Evolutionary conservation across 1,284 basidiomycete genomes (phyloP).

Genomic region (Cutaneotrichosporon mucoides): DNA sequence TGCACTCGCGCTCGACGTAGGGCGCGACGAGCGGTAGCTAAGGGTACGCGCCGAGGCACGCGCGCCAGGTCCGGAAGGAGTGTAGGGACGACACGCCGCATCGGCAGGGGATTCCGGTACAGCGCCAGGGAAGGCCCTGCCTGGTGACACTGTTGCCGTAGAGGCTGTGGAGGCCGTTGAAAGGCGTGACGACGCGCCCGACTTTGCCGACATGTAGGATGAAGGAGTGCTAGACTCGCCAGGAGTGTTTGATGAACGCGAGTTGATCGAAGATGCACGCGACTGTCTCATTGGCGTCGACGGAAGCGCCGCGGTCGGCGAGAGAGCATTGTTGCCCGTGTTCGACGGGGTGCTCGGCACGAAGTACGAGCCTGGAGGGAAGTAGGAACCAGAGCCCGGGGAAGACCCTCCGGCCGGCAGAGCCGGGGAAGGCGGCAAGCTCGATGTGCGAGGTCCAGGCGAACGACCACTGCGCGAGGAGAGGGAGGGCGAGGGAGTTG

Average conservation of each 20-base stretch:
- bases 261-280: background rate
- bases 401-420: no score
- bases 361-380: background rate
- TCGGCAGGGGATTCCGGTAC: background rate
- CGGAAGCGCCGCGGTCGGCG: background rate
- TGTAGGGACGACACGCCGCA: background rate
- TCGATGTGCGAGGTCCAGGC: background rate
- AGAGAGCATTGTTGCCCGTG: background rate
- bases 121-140: background rate
- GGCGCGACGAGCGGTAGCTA: constrained; percentile 5
- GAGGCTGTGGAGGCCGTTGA: background rate
- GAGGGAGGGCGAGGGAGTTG: background rate
- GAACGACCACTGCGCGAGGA: background rate
- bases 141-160: background rate
- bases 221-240: background rate
- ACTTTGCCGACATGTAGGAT: background rate
- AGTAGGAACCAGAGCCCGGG: background rate
- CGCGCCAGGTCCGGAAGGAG: background rate
- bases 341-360: background rate
- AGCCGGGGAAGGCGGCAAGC: background rate
- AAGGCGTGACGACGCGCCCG: background rate
- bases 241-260: background rate
- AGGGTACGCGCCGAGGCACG: background rate
- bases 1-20: background rate
- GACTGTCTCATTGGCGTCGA: background rate